Evolutionary conservation across 1,284 basidiomycete genomes (phyloP), one percentile per base, ranked within the genome.

Genomic region (Malassezia slooffiae): DNA sequence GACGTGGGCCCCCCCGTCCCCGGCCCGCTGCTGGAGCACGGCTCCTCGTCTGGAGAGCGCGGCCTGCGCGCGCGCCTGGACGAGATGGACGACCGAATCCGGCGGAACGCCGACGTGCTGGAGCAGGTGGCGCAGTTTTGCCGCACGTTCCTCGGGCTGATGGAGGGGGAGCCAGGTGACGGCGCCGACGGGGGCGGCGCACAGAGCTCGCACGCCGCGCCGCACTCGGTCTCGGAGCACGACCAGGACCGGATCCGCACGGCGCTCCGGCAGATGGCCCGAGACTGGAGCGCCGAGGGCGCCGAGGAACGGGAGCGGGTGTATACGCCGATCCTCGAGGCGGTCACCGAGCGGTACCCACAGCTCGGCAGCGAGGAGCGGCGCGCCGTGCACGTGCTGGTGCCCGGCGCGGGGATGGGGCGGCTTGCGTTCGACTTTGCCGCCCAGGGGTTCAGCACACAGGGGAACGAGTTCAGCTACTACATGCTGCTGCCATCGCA

Each of bases 381-480:
- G 2, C 38, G 55, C 2, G 34, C 39, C 8, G 41, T 58, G 7
- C 51, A 54, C 24, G 37, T 67, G 13, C 53, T 69, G 9, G 65
- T 69, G 0, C 66, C 66, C 3, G 66, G 66, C 19, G 60, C 62
- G 20, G 66, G 66, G 3, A 43, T 67, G 0, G 66, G 64, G 12
- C 50, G 66, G 2, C 47, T 69, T 1, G 60, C 66, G 0, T 69
- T 55, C 27, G 66, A 69, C 12, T 50, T 62, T 22, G 64, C 64
- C 9, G 35, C 39, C 15, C 46, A 41, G 13, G 66, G 66, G 3
- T 69, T 53, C 41, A 41, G 44, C 26, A 55, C 51, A 23, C 66
- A 69, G 39, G 66, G 62, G 42, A 69, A 69, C 54, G 66, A 69
- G 38, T 69, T 67, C 34, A 59, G 56, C 52, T 65, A 63, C 40